These are phyloP conservation scores for Phytophthora citricola DNA, from an alignment of 352 stramenopile species.

Conservation along the genomic window DNA sequence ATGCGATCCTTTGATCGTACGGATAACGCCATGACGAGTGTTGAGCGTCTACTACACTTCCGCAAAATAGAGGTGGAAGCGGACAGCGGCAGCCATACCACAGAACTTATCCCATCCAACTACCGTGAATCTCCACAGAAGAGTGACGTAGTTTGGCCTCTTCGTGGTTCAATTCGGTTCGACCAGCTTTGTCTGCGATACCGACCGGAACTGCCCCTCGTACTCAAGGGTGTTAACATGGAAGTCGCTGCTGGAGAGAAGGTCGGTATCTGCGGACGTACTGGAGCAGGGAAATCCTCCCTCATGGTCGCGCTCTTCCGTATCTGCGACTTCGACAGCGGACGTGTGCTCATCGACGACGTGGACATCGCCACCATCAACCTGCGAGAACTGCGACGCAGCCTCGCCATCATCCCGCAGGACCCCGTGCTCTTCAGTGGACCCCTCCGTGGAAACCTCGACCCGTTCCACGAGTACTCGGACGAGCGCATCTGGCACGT, in stretches of 20 bases:
- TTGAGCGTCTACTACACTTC: conserved; percentile 42
- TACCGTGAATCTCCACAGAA: neutral
- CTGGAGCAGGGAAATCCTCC: conserved; percentile 48
- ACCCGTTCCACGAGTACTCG: conserved; percentile 87
- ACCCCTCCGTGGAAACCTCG: conserved; percentile 91
- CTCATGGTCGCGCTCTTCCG: conserved; percentile 53
- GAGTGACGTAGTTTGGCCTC: conserved; percentile 25
- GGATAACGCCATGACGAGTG: conserved; percentile 48
- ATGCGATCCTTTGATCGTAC: conserved; percentile 47
- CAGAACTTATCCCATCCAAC: neutral
- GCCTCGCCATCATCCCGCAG: conserved; percentile 61
- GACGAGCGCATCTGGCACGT: conserved; percentile 77
- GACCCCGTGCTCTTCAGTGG: conserved; percentile 94
- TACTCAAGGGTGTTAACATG: conserved; percentile 25
- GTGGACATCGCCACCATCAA: conserved; percentile 65
- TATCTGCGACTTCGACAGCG: conserved; percentile 57
- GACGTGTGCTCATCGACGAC: conserved; percentile 88
- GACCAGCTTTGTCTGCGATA: conserved; percentile 41
- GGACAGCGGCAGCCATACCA: neutral
- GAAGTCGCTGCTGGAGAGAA: conserved; percentile 47
- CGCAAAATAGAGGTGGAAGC: conserved; percentile 43
- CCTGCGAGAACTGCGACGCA: conserved; percentile 40
- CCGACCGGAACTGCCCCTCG: conserved; percentile 5
- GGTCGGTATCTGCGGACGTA: conserved; percentile 64
- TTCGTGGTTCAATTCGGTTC: conserved; percentile 31